These are phyloP conservation scores for Gossypium davidsonii DNA, from an alignment of 441 rosid genomes.

Conservation along the genomic window DNA sequence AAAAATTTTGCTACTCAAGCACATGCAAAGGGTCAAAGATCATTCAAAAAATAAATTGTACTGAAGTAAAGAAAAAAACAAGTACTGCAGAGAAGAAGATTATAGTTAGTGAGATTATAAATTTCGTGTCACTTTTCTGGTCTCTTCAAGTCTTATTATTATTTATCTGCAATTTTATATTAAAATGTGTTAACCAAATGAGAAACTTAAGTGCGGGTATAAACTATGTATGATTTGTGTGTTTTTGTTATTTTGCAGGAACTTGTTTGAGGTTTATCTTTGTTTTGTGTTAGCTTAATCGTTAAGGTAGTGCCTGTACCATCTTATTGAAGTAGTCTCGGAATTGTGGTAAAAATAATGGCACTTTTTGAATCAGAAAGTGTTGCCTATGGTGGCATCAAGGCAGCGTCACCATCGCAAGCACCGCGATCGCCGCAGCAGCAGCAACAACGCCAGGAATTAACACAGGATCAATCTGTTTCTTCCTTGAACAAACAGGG, in stretches of 20 bases:
- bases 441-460: conserved; percentile 17
- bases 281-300: background rate
- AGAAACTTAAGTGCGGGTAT: background rate
- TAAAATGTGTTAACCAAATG: background rate
- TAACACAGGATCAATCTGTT: conserved; percentile 26
- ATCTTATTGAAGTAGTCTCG: background rate
- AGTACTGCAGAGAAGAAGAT: background rate
- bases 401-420: conserved; percentile 11
- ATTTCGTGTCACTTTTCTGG: background rate
- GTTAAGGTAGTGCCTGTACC: background rate
- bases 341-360: conserved; percentile 16
- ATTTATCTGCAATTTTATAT: background rate
- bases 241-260: background rate
- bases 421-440: conserved; percentile 12
- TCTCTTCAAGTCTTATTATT: background rate
- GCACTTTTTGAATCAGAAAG: conserved; percentile 24
- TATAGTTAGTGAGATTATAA: background rate
- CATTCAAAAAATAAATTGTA: background rate
- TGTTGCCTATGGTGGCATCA: conserved; percentile 17
- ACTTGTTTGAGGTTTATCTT: background rate
- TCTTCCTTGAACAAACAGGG: conserved; percentile 29
- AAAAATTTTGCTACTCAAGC: background rate
- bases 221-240: background rate
- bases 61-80: background rate
- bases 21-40: background rate